These are phyloP conservation scores for Leccinum pachyderme DNA, from an alignment of 1,284 basidiomycete species.

Conservation along the genomic window DNA sequence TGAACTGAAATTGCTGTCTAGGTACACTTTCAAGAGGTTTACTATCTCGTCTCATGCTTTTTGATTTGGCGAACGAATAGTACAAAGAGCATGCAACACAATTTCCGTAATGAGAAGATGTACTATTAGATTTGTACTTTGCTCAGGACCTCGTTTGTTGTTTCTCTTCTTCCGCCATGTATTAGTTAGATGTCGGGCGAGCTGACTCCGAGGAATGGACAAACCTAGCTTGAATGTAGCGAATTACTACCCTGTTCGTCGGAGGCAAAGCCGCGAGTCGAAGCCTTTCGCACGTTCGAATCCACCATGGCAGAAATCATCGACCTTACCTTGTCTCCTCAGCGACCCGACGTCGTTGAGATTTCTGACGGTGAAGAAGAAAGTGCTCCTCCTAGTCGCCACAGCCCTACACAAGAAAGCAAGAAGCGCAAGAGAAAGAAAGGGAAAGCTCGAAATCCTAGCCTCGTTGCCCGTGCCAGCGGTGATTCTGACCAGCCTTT, in stretches of 20 bases:
- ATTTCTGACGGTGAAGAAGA: slow-evolving; percentile 26
- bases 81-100: not conserved
- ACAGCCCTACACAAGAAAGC: slow-evolving; percentile 9
- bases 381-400: not conserved
- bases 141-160: not conserved
- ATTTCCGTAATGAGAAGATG: not conserved
- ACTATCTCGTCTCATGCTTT: slow-evolving; percentile 45
- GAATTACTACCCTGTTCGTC: not conserved
- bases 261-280: not conserved
- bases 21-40: slow-evolving; percentile 80
- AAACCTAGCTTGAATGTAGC: not conserved
- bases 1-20: slow-evolving; percentile 29
- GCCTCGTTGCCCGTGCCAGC: slow-evolving; percentile 6
- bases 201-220: not conserved
- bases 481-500: slow-evolving; percentile 16
- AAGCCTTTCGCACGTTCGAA: not conserved
- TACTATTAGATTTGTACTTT: slow-evolving; percentile 4
- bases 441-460: slow-evolving; percentile 14
- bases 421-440: slow-evolving; percentile 22
- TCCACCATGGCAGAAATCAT: slow-evolving; percentile 28
- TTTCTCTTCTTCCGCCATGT: slow-evolving; percentile 3
- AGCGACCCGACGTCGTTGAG: slow-evolving; percentile 29
- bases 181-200: not conserved
- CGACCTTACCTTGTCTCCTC: slow-evolving; percentile 31
- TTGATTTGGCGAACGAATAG: slow-evolving; percentile 15